A percentile compares a stretch with the other conserved stretches of the same genome.
These are phyloP conservation scores for Pseudocercospora crystallina DNA, from an alignment of 2,329 filamentous ascomycete genomes.

Conservation along the genomic window DNA sequence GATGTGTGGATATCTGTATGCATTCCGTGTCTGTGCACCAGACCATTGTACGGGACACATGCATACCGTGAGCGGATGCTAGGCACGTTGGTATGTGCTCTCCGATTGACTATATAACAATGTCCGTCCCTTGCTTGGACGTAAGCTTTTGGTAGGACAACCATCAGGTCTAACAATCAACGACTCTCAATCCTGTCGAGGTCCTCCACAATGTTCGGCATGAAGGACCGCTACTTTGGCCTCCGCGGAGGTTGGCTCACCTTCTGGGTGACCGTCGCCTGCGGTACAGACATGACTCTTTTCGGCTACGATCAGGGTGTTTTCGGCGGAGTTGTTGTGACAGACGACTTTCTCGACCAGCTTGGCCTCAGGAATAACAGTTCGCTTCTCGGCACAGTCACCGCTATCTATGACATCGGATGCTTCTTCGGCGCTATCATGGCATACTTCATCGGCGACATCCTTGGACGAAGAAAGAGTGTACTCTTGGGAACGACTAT, in stretches of 20 bases:
- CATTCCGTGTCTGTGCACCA: not conserved
- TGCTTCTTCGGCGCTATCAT: conserved; percentile 59
- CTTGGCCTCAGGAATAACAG: conserved; percentile 22
- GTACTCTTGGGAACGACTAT: conserved; percentile 51
- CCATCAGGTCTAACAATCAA: not conserved
- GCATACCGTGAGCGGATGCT: too few relatives aligned
- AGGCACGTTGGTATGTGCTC: too few relatives aligned
- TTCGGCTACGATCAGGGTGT: conserved; percentile 45
- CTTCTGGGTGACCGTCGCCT: conserved; percentile 43
- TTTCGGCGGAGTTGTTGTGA: conserved; percentile 57
- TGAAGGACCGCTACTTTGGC: conserved; percentile 50
- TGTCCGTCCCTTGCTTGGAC: too few relatives aligned
- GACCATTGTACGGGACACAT: too few relatives aligned
- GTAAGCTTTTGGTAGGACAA: too few relatives aligned
- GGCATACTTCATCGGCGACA: conserved; percentile 50
- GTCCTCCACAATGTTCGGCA: conserved; percentile 17
- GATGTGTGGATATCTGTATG: conserved; percentile 1
- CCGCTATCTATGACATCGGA: conserved; percentile 60
- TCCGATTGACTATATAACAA: too few relatives aligned
- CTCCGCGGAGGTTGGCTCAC: conserved; percentile 56
- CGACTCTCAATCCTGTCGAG: not conserved
- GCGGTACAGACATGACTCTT: conserved; percentile 45
- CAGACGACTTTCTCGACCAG: conserved; percentile 23
- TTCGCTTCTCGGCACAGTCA: conserved; percentile 45
- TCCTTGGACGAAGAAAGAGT: conserved; percentile 49